Base-by-base conservation (phyloP, 1,139 yeast species). In the Kodamaea ohmeri region DNA sequence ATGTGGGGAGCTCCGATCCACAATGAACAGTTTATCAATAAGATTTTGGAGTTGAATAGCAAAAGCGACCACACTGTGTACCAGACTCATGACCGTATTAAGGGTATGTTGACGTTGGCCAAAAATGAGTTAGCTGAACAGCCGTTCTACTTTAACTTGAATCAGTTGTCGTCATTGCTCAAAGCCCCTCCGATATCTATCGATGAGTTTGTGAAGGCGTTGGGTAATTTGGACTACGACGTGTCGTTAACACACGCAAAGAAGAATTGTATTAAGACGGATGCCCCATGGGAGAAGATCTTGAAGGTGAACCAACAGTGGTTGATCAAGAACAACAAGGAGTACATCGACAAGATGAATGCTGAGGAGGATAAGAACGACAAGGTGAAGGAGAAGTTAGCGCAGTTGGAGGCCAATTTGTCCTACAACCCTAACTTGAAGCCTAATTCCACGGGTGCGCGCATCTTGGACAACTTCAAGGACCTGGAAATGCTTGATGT, bases 1-100 rank as follows among this genome's bases (percentile, higher is more conserved):
- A 87, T 92, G 96, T 92, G 95, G 84, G 87, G 78, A 8, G 96
- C 94, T 0, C 67, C 73, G 2, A 63, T 92, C 38, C 97, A 90
- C 54, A 74, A 83, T 54, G 58, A 60, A 25, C 76, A 72, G 14
- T 92, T 89, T 51, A 69, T 92, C 33, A 71, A 78, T 25, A 74
- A 70, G 48, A 72, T 90, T 34, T 66, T 87, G 39, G 67, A 72
- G 15, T 65, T 83, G 32, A 80, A 80, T 47, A 58, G 61, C 18
- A 58, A 65, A 15, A 63, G 68, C 42, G 80, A 76, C 40, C 67
- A 69, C 11, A 68, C 65, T 2, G 67, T 75, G 0, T 89, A 86
- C 57, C 84, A 84, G 36, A 94, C 99, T 0, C 68, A 76, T 16
- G 84, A 85, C 42, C 73, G 99, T 53, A 86, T 92, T 36, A 79